Evolutionary conservation across 495 filamentous ascomycete species (phyloP), one percentile per base, ranked within the genome.

Genomic region (Talaromyces trachyspermus): DNA sequence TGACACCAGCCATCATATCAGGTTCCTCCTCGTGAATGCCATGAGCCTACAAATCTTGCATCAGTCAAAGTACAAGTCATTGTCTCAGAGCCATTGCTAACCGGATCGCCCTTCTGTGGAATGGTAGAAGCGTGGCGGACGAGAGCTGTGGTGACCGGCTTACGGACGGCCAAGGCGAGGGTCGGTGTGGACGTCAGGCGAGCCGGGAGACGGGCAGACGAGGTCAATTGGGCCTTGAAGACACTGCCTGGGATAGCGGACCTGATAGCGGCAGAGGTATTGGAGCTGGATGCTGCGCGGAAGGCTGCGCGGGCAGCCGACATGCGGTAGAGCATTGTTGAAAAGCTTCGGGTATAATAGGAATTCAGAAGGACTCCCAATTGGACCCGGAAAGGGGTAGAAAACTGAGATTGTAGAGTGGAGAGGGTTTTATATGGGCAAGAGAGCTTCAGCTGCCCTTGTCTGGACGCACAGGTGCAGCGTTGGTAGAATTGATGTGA

Each of bases 1-100:
- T 83, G 36, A 95, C 66, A 29, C 80, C 85, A 39, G 73, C 74
- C 61, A 81, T 66, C 69, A 91, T 81, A 43, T 89, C 80, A 33
- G 66, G 59, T 22, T 81, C 74, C 7, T 72, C 56, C 25, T 62
- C 63, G 3, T 54, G 58, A 23, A 62, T 57, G 41, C 49, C 48
- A 9, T 43, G 37, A 25, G 46, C 69, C 49, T 72, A 26, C 18
- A 49, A 22, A 17, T 37, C 15, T 23, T 29, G 11, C 18, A 29
- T 41, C 48, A 49, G 37, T 33, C 26, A 33, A 25, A 9, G 20
- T 35, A 14, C 36, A 22, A 48, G 8, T 3, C 10, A 48, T 2
- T 0, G 22, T 23, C 8, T 11, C 7, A 32, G 14, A 15, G 2
- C 12, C 25, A 25, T 14, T 36, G 6, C 48, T 49, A 3, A 49